A percentile compares a stretch with the other conserved stretches of the same genome.
Conservation (phyloP, 345 rosid genomes). For the Melaleuca quinquenervia region DNA sequence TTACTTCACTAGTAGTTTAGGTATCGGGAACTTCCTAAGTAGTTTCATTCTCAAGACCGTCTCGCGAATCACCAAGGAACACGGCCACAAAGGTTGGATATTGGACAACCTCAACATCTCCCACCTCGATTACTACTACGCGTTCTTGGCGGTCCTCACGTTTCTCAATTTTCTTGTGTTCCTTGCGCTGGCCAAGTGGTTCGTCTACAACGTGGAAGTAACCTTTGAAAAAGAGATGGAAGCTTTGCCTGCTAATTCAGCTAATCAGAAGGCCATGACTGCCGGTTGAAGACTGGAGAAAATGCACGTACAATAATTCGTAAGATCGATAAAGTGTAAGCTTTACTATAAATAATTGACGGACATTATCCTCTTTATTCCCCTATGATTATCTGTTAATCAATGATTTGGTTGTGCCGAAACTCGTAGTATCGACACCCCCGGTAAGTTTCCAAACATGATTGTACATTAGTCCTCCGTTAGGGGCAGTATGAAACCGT, state of each 20-base stretch:
- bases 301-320: background rate
- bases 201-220: slow-evolving; percentile 43
- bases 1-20: slow-evolving; percentile 40
- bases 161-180: slow-evolving; percentile 44
- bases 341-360: background rate
- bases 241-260: background rate
- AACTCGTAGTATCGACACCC: background rate
- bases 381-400: background rate
- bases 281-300: background rate
- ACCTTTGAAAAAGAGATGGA: slow-evolving; percentile 6
- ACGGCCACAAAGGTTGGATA: slow-evolving; percentile 52
- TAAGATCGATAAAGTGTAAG: background rate
- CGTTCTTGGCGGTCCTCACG: slow-evolving; percentile 41
- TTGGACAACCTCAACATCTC: slow-evolving; percentile 58
- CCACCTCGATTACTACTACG: slow-evolving; percentile 55
- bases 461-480: no score
- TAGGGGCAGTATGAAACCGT: background rate
- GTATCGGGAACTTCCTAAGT: slow-evolving; percentile 53
- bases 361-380: background rate
- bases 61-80: slow-evolving; percentile 27
- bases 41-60: slow-evolving; percentile 42
- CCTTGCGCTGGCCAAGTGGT: slow-evolving; percentile 42
- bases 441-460: no score
- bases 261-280: background rate
- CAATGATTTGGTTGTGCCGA: background rate